Conservation (phyloP, 2,329 filamentous ascomycete genomes). For the Colletotrichum spinosum region DNA sequence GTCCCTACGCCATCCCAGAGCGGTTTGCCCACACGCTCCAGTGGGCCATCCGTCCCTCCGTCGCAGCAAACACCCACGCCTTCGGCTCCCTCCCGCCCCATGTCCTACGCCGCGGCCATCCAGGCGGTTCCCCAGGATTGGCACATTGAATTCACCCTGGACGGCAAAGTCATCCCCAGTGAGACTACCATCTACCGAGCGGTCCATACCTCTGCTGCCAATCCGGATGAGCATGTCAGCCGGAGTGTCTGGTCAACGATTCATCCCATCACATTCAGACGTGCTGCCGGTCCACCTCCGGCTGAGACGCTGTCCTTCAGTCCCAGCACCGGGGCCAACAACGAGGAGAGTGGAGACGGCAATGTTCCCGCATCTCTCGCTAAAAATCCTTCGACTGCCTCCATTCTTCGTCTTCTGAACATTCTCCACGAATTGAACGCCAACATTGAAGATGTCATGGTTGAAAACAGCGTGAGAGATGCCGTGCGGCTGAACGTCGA, state of each 20-base stretch:
- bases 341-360: slow-evolving; percentile 65
- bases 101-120: slow-evolving; percentile 87
- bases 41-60: slow-evolving; percentile 53
- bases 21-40: slow-evolving; percentile 52
- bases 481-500: slow-evolving; percentile 79
- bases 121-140: slow-evolving; percentile 88
- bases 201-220: slow-evolving; percentile 74
- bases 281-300: slow-evolving; percentile 85
- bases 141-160: slow-evolving; percentile 96
- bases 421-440: slow-evolving; percentile 93
- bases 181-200: slow-evolving; percentile 97
- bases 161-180: slow-evolving; percentile 84
- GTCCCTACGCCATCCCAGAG: slow-evolving; percentile 83
- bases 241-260: slow-evolving; percentile 91
- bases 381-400: slow-evolving; percentile 85
- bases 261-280: slow-evolving; percentile 92
- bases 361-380: slow-evolving; percentile 80
- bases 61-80: slow-evolving; percentile 60
- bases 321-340: slow-evolving; percentile 58
- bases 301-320: slow-evolving; percentile 75
- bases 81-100: slow-evolving; percentile 69
- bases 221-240: slow-evolving; percentile 71
- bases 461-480: slow-evolving; percentile 74
- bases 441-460: slow-evolving; percentile 90
- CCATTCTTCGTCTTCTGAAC: slow-evolving; percentile 87